Evolutionary conservation across 2,329 filamentous ascomycete species (phyloP).

Genomic region (Pyricularia sp.): DNA sequence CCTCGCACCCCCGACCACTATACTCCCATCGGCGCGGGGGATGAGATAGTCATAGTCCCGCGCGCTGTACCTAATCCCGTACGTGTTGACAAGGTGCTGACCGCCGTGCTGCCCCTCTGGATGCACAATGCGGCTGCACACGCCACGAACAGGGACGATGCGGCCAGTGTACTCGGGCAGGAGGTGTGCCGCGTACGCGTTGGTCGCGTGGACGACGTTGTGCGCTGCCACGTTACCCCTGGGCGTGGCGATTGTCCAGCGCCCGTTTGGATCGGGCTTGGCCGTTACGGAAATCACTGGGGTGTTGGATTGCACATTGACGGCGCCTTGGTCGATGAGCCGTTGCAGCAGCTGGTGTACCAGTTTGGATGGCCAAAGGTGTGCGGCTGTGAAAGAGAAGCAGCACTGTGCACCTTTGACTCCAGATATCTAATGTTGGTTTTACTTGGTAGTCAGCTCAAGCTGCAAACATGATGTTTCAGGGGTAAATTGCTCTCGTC

Average conservation of each 20-base stretch:
- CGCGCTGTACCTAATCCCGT: conserved; percentile 14
- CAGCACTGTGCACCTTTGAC: conserved; percentile 25
- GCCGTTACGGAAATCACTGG: conserved; percentile 13
- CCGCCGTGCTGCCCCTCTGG: neutral
- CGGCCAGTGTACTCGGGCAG: conserved; percentile 12
- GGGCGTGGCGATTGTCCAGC: conserved; percentile 12
- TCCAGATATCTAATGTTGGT: conserved; percentile 16
- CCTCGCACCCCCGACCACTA: conserved; percentile 26
- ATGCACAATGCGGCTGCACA: conserved; percentile 9
- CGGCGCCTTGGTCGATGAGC: neutral
- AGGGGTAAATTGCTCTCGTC: neutral
- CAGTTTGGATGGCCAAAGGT: conserved; percentile 24
- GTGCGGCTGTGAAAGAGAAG: conserved; percentile 20
- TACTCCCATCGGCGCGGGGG: conserved; percentile 31
- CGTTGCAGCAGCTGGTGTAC: conserved; percentile 10
- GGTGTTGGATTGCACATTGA: conserved; percentile 18
- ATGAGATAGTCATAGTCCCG: conserved; percentile 27
- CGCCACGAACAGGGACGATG: conserved; percentile 9
- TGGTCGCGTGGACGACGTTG: conserved; percentile 18
- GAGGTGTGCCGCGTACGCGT: conserved; percentile 18
- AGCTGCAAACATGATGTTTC: neutral
- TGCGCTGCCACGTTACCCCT: conserved; percentile 12
- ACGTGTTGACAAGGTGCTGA: conserved; percentile 10
- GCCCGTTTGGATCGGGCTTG: conserved; percentile 1
- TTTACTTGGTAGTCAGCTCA: conserved; percentile 19